Conservation (phyloP, 106 monocot species). For the Amphibolis antarctica region DNA sequence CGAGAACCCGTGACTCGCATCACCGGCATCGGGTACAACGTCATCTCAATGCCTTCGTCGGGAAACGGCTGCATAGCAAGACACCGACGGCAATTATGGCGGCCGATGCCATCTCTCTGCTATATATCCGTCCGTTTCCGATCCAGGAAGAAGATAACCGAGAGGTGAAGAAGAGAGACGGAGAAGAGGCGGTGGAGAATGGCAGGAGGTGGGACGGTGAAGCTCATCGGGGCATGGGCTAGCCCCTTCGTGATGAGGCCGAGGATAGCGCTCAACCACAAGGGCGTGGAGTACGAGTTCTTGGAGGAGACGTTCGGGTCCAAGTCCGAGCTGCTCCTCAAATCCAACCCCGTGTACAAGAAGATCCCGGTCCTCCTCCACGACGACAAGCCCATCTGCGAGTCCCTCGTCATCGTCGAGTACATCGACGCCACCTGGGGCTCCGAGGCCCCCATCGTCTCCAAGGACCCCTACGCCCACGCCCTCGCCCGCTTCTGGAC, state of each 20-base stretch:
- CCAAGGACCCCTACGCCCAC: background rate
- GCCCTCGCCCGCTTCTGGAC: constrained; percentile 2
- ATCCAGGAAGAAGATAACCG: no score
- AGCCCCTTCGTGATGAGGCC: constrained; percentile 7
- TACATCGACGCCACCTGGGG: constrained; percentile 17
- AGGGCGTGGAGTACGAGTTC: constrained; percentile 18
- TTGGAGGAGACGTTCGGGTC: constrained; percentile 4
- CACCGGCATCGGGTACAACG: no score
- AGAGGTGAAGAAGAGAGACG: no score
- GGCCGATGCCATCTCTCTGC: no score
- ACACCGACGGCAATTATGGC: no score
- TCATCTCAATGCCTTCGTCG: no score
- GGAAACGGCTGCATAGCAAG: no score
- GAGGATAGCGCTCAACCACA: constrained; percentile 11
- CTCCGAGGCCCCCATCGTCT: background rate
- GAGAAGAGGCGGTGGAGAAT: no score
- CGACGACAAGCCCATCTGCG: background rate
- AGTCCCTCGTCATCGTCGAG: constrained; percentile 6
- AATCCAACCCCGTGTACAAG: constrained; percentile 6
- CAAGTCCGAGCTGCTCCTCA: background rate
- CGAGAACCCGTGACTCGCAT: no score
- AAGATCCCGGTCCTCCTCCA: constrained; percentile 13
- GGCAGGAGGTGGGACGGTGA: no score
- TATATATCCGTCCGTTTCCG: no score
- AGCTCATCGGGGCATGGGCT: constrained; percentile 9